Percentiles rank a stretch among this genome's conserved stretches.
Conservation (phyloP, 2,329 filamentous ascomycete species). For the Chrysosphaeria jannelii region DNA sequence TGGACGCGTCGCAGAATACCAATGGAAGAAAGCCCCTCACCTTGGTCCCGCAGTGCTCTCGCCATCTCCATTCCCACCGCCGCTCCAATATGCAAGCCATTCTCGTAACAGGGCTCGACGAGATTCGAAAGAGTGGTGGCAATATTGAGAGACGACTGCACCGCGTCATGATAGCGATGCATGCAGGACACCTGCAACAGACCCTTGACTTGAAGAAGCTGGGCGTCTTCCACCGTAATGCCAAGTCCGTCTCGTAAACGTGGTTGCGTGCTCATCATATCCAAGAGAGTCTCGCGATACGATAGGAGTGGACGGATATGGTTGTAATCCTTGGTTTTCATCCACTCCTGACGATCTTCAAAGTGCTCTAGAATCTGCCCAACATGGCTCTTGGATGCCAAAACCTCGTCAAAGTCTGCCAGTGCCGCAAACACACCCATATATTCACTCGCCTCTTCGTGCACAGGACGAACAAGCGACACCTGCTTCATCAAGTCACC, state of each 20-base stretch:
- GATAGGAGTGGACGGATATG: conserved; percentile 59
- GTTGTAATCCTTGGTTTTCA: conserved; percentile 34
- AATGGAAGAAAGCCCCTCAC: conserved; percentile 70
- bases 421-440: conserved; percentile 40
- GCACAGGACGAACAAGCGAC: too few relatives aligned
- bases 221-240: conserved; percentile 29
- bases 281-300: conserved; percentile 56
- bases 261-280: conserved; percentile 42
- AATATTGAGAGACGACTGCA: conserved; percentile 65
- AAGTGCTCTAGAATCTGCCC: conserved; percentile 31
- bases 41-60: conserved; percentile 78
- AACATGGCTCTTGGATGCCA: conserved; percentile 32
- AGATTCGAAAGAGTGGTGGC: conserved; percentile 61
- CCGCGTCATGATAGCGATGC: conserved; percentile 48
- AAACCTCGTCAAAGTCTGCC: conserved; percentile 52
- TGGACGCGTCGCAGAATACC: conserved; percentile 73
- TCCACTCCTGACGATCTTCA: conserved; percentile 39
- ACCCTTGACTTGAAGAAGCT: conserved; percentile 44
- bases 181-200: conserved; percentile 46
- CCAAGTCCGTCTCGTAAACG: conserved; percentile 28
- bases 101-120: conserved; percentile 31
- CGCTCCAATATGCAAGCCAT: conserved; percentile 51
- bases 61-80: conserved; percentile 58
- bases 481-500: conserved; percentile 27
- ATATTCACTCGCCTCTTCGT: too few relatives aligned